Evolutionary conservation across 768 basidiomycete genomes (phyloP), one percentile per base, ranked within the genome.

Genomic region (Glaciozyma martinii): DNA sequence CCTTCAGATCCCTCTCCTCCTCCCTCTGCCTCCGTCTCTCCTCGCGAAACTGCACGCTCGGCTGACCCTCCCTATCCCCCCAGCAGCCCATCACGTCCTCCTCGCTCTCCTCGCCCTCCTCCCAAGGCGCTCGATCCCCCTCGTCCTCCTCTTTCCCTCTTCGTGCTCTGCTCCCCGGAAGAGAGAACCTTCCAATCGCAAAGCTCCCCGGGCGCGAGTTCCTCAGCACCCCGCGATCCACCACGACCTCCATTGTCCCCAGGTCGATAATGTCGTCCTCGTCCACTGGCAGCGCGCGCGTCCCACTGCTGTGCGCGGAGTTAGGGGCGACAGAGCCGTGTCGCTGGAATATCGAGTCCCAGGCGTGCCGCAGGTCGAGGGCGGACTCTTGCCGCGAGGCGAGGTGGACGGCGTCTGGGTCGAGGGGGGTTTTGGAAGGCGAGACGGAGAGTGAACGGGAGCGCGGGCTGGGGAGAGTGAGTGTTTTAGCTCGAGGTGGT

Each of bases 241-340:
- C 5, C 13, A 63, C 62, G 16, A 69, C 60, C 15, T 47, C 61
- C 25, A 69, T 27, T 21, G 43, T 47, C 10, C n/a, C 3, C 7
- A 69, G 56, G 52, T 69, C 65, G 59, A 69, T 66, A 33, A 69
- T 69, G 62, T 69, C 68, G 59, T 69, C 68, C 44, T 66, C 61
- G 15, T 69, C 68, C 15, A 66, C 50, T 4, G 61, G 61, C 18
- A 69, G 40, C 16, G 65, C 64, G 19, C 68, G 46, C 18, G 65
- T 69, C 25, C 53, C 29, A 6, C 68, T 1, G 57, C 56, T 0
- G 50, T 53, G 16, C 52, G 50, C 23, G 15, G 56, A 52, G 3
- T 27, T 8, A 16, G 49, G 29, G 2, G 40, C 44, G 2, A 40
- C 32, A 23, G 21, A 13, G 10, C 60, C 61, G 16, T 68, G 67